Base-by-base conservation (phyloP, 2,329 filamentous ascomycete genomes). In the Hypoxylon sp. region DNA sequence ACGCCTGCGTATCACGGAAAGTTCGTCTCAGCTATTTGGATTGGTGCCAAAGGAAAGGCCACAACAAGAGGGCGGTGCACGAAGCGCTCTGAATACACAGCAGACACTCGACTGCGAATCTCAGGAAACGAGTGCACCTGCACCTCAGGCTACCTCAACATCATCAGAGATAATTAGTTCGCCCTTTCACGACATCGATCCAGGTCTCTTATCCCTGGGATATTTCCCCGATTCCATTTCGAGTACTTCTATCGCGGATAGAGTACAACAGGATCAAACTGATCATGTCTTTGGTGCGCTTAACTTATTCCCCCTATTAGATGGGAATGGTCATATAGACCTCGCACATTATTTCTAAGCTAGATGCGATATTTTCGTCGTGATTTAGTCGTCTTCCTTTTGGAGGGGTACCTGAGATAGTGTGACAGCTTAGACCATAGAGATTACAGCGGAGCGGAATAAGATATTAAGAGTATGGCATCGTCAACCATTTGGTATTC, bases 281-380 rank as follows among this genome's bases (percentile, higher is more conserved):
- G 77, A 79, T 42, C 70, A 75, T 17, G 57, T 73, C 49, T 63
- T 79, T 63, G 62, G 76, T 51, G 55, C 72, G 1, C 45, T 81
- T 15, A 81, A 81, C 42, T 45, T 81, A 9, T 82, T 82, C 57
- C 75, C 78, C 1, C 51, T 81, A 35, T 63, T 81, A 25, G 78
- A 81, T 26, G 73, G 73, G 0, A 76, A 78, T 1, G 79, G 79
- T 0, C 78, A 79, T 5, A 81, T 82, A 44, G 78, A 81, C 60
- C 65, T 81, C 29, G 77, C 69, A 2, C 71, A 73, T 42, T 57
- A 52, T 31, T 36, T 57, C 30, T 55, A 30, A 32, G 16, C 37
- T 11, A 11, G n/a, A n/a, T n/a, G n/a, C n/a, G n/a, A n/a, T n/a
- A n/a, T n/a, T n/a, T n/a, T n/a, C n/a, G n/a, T n/a, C n/a, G n/a